Conservation (phyloP, 2,329 filamentous ascomycete species). For the Orbilia javanica region DNA sequence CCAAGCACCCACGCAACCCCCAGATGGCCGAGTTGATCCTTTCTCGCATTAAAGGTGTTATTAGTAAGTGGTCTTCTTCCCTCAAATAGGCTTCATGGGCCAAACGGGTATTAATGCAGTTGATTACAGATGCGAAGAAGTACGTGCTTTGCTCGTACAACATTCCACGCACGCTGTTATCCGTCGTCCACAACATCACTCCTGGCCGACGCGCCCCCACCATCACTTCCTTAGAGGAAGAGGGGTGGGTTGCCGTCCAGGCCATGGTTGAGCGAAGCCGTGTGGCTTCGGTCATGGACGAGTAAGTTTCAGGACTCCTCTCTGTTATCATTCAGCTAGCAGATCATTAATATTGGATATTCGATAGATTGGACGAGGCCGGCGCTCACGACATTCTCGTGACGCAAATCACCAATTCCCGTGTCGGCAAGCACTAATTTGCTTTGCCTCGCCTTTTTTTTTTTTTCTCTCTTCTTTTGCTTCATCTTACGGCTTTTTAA, state of each 20-base stretch:
- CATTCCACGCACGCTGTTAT: conserved; percentile 78
- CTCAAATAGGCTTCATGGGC: conserved; percentile 42
- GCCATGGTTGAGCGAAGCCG: conserved; percentile 92
- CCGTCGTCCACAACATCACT: conserved; percentile 79
- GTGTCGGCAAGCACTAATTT: conserved; percentile 63
- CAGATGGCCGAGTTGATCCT: conserved; percentile 86
- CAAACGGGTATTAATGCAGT: neutral
- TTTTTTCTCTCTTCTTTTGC: neutral
- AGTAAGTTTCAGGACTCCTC: conserved; percentile 64
- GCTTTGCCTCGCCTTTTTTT: neutral
- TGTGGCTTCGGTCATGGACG: conserved; percentile 88
- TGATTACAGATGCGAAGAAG: conserved; percentile 78
- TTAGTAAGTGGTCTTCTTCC: conserved; percentile 70
- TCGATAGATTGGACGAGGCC: conserved; percentile 66
- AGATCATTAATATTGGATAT: neutral
- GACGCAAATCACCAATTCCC: conserved; percentile 84
- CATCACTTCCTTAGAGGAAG: conserved; percentile 86
- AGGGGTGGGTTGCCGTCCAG: conserved; percentile 93
- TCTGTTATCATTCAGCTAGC: neutral
- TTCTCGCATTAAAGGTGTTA: conserved; percentile 89
- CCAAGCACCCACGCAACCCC: conserved; percentile 82
- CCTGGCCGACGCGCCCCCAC: conserved; percentile 95
- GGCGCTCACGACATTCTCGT: conserved; percentile 89
- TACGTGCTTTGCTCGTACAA: conserved; percentile 98
- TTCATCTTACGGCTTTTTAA: conserved; percentile 5